Evolutionary conservation across 768 basidiomycete genomes (phyloP), one percentile per base, ranked within the genome.

Genomic region (Dioszegia aurantiaca): DNA sequence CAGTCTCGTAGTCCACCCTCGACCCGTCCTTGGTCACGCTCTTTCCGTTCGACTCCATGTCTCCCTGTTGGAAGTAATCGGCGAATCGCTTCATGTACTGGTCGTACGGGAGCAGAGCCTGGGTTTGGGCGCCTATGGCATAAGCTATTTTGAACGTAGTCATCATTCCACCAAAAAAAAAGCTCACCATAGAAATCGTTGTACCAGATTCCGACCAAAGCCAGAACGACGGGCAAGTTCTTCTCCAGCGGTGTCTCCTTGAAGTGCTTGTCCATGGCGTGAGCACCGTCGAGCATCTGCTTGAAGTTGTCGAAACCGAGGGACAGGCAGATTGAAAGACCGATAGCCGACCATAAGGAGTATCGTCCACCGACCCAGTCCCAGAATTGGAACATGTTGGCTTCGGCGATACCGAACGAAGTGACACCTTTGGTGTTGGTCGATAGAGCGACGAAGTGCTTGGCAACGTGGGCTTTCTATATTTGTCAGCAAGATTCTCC

Each of bases 351-450:
- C 94, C 95, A 98, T 64, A 99, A 82, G 68, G 88, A 91, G 83
- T 99, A 99, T 62, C 94, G 85, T 26, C 95, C 95, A 62, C 95
- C 95, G 63, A 99, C 95, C 95, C 95, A 99, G 79, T 98, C 95
- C 94, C 94, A 99, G 85, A 99, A 98, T 75, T 88, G 86, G 85
- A 99, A 99, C 93, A 99, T 99, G 80, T 97, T 97, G 66, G 83
- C 82, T 60, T 85, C 77, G 44, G 87, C 81, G 72, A 99, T 99
- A 40, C 95, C 95, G 72, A 99, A 99, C 2, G 82, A 85, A 17
- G 89, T 88, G 56, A 98, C 95, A 11, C 89, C 90, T 73, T 86
- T 83, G 51, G 90, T 90, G 78, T 99, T 99, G 57, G 95, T 99
- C 70, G 89, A 92, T 58, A 99, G 85, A 2, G 95, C 95, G 39